These are phyloP conservation scores for Calonectria fujianensis DNA, from an alignment of 2,329 filamentous ascomycete species.

Conservation along the genomic window DNA sequence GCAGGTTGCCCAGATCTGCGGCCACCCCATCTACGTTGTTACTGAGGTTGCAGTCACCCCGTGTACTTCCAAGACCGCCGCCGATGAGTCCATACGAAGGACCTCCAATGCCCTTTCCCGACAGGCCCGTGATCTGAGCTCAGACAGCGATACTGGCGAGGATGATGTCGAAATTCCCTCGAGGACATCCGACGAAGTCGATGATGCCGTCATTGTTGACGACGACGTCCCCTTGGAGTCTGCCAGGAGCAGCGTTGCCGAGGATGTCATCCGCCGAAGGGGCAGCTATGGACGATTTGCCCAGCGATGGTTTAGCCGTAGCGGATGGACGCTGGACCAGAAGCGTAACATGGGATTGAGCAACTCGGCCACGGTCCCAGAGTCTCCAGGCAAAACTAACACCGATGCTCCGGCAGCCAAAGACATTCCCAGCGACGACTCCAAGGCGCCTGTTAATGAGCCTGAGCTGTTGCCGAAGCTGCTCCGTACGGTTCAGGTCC, in stretches of 20 bases:
- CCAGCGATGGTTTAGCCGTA: conserved; percentile 91
- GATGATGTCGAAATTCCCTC: conserved; percentile 64
- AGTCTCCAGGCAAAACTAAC: conserved; percentile 39
- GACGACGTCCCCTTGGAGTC: conserved; percentile 59
- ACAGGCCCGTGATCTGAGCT: conserved; percentile 61
- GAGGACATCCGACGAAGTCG: conserved; percentile 65
- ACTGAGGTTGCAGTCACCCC: conserved; percentile 95
- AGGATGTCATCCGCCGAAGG: conserved; percentile 89
- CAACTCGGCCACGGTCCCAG: conserved; percentile 56
- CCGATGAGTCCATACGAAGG: conserved; percentile 80
- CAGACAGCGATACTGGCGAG: conserved; percentile 68
- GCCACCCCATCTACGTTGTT: conserved; percentile 88
- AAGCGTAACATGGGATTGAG: conserved; percentile 82
- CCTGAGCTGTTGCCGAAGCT: conserved; percentile 85
- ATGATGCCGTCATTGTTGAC: conserved; percentile 61
- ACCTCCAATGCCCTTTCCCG: conserved; percentile 69
- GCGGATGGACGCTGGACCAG: conserved; percentile 85
- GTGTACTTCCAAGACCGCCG: conserved; percentile 84
- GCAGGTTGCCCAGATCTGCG: conserved; percentile 91
- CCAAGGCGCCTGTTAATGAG: conserved; percentile 52
- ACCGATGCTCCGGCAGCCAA: conserved; percentile 48
- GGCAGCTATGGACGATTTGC: conserved; percentile 94
- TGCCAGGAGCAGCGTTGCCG: conserved; percentile 80
- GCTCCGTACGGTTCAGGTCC: conserved; percentile 86
- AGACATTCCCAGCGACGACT: conserved; percentile 65